These are phyloP conservation scores for Fusarium siculi DNA, from an alignment of 2,329 filamentous ascomycete genomes.

Conservation along the genomic window DNA sequence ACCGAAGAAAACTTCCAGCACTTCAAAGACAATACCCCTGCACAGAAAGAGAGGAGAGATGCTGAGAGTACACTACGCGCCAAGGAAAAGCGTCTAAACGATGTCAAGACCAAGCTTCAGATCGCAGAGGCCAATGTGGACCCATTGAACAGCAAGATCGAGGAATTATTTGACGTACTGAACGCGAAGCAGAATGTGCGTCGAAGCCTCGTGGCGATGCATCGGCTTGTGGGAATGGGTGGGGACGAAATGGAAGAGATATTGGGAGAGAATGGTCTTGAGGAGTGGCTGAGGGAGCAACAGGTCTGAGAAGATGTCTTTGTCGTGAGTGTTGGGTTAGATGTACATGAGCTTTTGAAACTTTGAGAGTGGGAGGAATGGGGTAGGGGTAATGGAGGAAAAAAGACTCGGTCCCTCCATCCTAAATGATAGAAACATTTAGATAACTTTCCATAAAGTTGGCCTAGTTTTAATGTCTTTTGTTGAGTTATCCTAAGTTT, in stretches of 20 bases:
- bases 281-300: not conserved
- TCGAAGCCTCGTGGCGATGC: not conserved
- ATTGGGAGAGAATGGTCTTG: not conserved
- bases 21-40: not conserved
- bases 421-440: too few relatives aligned
- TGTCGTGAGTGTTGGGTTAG: not conserved
- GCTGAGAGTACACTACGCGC: fast-evolving
- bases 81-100: not conserved
- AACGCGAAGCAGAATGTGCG: not conserved
- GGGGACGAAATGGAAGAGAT: not conserved
- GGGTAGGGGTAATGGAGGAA: too few relatives aligned
- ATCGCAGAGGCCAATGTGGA: not conserved
- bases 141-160: not conserved
- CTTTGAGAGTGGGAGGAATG: not conserved
- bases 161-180: not conserved
- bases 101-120: not conserved
- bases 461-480: too few relatives aligned
- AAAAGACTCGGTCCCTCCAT: too few relatives aligned
- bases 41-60: not conserved
- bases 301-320: not conserved
- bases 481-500: too few relatives aligned
- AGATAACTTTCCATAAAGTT: too few relatives aligned
- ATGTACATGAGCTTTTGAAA: not conserved
- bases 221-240: not conserved
- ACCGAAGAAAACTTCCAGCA: not conserved